These are phyloP conservation scores for Myriosclerotinia curreyana DNA, from an alignment of 2,329 filamentous ascomycete genomes.

Conservation along the genomic window DNA sequence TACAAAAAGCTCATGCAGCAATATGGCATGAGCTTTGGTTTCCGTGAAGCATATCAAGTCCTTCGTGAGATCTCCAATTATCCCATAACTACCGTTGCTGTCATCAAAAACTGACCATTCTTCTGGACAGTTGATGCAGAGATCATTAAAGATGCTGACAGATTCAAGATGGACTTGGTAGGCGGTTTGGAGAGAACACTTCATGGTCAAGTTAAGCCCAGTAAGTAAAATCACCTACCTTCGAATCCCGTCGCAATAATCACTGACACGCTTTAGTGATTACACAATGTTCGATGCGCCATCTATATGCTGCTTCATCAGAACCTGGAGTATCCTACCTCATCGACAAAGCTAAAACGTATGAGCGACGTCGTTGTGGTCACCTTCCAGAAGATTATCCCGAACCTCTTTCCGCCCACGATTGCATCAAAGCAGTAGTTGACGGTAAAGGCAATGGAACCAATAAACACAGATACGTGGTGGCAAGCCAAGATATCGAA, in stretches of 20 bases:
- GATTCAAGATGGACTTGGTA: slow-evolving; percentile 87
- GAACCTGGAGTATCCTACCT: slow-evolving; percentile 50
- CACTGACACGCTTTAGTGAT: slow-evolving; percentile 54
- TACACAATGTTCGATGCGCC: slow-evolving; percentile 76
- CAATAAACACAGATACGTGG: slow-evolving; percentile 77
- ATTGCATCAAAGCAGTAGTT: slow-evolving; percentile 72
- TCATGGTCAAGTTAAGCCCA: slow-evolving; percentile 80
- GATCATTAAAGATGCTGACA: slow-evolving; percentile 75
- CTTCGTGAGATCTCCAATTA: slow-evolving; percentile 51
- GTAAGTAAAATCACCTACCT: slow-evolving; percentile 49
- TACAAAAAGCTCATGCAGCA: slow-evolving; percentile 93
- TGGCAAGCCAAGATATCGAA: slow-evolving; percentile 68
- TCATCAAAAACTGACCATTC: slow-evolving; percentile 21
- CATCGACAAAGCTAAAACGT: slow-evolving; percentile 71
- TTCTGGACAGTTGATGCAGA: slow-evolving; percentile 67
- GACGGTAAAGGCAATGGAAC: slow-evolving; percentile 68
- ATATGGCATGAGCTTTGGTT: slow-evolving; percentile 82
- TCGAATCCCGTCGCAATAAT: background rate
- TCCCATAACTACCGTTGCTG: background rate
- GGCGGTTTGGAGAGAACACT: slow-evolving; percentile 75
- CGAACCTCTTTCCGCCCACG: slow-evolving; percentile 64
- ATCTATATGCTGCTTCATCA: slow-evolving; percentile 64
- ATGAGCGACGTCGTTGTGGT: slow-evolving; percentile 73
- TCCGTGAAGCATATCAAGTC: slow-evolving; percentile 92
- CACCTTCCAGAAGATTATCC: slow-evolving; percentile 72